phyloP scores from a whole-genome alignment of 352 stramenopile species.

The Detonula confervacea region DNA sequence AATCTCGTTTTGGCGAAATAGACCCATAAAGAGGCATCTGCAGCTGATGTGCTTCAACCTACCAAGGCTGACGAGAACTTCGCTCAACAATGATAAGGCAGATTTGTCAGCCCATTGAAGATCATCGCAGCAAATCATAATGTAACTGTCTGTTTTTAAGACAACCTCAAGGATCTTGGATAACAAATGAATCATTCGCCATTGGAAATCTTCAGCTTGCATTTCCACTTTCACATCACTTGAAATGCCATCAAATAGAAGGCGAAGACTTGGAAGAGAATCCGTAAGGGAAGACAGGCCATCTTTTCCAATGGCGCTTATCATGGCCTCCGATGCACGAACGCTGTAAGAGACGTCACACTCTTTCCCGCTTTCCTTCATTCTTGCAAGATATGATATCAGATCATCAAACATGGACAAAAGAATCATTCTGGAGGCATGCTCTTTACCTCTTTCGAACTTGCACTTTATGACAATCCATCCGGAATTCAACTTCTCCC shows the following conservation, averaged over 20 bases:
- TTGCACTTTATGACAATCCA: conserved; percentile 26
- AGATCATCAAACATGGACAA: conserved; percentile 8
- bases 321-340: background rate
- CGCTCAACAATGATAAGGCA: conserved; percentile 12
- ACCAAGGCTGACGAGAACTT: conserved; percentile 22
- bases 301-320: conserved; percentile 1
- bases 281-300: background rate
- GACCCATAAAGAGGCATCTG: conserved; percentile 24
- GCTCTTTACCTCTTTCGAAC: conserved; percentile 18
- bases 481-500: background rate
- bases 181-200: conserved; percentile 9
- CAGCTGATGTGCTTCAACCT: background rate
- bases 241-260: conserved; percentile 5
- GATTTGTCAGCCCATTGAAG: conserved; percentile 21
- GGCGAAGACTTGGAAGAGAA: conserved; percentile 15
- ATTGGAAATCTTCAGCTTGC: background rate
- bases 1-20: conserved; percentile 26
- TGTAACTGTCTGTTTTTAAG: background rate
- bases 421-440: background rate
- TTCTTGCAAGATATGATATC: conserved; percentile 6
- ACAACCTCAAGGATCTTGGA: conserved; percentile 15
- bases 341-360: background rate
- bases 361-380: background rate
- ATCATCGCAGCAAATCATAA: conserved; percentile 14
- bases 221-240: background rate